phyloP scores from a whole-genome alignment of 768 basidiomycete genomes.

The Exsudoporus frostii region DNA sequence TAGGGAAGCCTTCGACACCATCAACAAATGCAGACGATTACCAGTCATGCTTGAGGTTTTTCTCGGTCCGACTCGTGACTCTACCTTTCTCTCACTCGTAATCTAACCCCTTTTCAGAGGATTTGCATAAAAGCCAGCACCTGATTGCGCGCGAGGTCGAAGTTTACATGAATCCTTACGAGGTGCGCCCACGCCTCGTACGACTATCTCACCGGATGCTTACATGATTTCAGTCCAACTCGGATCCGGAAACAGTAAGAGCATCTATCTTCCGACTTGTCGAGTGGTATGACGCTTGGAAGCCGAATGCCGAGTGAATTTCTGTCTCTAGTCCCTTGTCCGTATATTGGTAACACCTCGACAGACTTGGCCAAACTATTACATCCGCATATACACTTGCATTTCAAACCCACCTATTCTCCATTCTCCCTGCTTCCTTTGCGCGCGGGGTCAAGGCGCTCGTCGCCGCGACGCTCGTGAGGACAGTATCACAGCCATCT shows the following conservation, averaged over 20 bases:
- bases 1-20: conserved; percentile 52
- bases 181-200: conserved; percentile 41
- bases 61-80: conserved; percentile 47
- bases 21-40: conserved; percentile 58
- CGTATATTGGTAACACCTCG: neutral
- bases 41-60: conserved; percentile 68
- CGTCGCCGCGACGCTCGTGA: conserved; percentile 51
- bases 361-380: conserved; percentile 60
- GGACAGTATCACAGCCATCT: conserved; percentile 20
- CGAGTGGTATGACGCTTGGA: conserved; percentile 78
- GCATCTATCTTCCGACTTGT: conserved; percentile 57
- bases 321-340: neutral
- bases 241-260: conserved; percentile 48
- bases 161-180: conserved; percentile 55
- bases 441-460: conserved; percentile 65
- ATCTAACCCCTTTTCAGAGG: conserved; percentile 41
- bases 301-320: conserved; percentile 60
- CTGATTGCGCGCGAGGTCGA: conserved; percentile 61
- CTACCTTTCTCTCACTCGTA: neutral
- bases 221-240: conserved; percentile 36
- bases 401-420: conserved; percentile 76
- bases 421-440: conserved; percentile 66
- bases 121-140: conserved; percentile 56
- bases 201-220: neutral
- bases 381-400: conserved; percentile 58